These are phyloP conservation scores for Eudorina sp. DNA, from an alignment of 139 green algal species.

Conservation along the genomic window DNA sequence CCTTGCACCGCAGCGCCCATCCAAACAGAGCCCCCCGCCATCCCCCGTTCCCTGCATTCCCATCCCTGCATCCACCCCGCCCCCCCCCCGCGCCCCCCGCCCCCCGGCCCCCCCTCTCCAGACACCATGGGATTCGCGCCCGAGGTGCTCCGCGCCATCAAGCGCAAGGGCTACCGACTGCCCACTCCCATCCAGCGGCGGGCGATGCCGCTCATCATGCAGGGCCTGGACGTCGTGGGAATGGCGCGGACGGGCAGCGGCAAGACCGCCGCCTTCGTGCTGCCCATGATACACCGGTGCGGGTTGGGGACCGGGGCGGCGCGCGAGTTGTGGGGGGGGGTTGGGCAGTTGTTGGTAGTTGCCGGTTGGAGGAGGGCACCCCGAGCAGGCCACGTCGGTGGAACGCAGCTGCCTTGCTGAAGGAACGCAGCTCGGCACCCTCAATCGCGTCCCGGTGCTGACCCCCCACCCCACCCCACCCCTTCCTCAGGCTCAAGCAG, in stretches of 20 bases:
- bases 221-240: conserved; percentile 88
- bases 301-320: not conserved
- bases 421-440: no score
- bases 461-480: not conserved
- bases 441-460: not conserved
- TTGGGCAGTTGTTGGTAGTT: no score
- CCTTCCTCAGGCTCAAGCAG: conserved; percentile 70
- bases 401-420: no score
- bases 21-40: not conserved
- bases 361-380: no score
- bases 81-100: not conserved
- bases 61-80: not conserved
- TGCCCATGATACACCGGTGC: conserved; percentile 91
- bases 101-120: conserved; percentile 47
- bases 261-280: conserved; percentile 97
- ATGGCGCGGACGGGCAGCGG: conserved; percentile 96
- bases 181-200: conserved; percentile 97
- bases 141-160: conserved; percentile 84
- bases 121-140: conserved; percentile 88
- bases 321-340: no score
- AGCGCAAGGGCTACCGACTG: conserved; percentile 93
- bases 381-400: no score
- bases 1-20: no score
- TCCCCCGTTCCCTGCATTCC: not conserved
- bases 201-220: conserved; percentile 87